Evolutionary conservation across 2,329 filamentous ascomycete genomes (phyloP), one percentile per base, ranked within the genome.

Genomic region (Botryosphaeria dothidea): DNA sequence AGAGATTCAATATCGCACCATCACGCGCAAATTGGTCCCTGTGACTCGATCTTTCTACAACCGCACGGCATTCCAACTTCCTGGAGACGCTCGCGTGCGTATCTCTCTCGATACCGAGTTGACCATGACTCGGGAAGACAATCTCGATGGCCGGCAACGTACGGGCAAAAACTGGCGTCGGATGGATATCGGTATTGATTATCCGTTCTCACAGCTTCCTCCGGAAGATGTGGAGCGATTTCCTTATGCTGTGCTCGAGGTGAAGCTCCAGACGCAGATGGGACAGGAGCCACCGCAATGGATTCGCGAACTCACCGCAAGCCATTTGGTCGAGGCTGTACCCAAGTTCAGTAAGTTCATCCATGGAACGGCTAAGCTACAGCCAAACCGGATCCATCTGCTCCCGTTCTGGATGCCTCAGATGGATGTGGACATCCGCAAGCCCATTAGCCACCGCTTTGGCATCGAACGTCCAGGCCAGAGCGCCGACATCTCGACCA

Each of bases 291-390:
- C 95, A 15, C 95, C 95, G 0, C 91, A 96, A 74, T 99, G 95
- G 95, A 94, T 99, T 71, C 90, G 93, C 23, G 92, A 98, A 74
- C 85, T 99, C 60, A 96, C 93, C 49, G 86, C 92, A 13, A 97
- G 93, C 68, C 95, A 99, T 80, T 85, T 99, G 17, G 95, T 99
- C 2, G 95, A 99, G 80, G 93, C 95, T n/a, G 93, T 99, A 2
- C 95, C 95, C 67, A 99, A 99, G 76, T 99, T 98, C 79, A 97
- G 93, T 74, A 99, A 99, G 80, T 99, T 98, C 77, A 98, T 99
- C 66, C 95, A 99, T 77, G 95, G 95, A 66, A 93, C 90, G 1
- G 94, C 94, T 9, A 91, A 88, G 11, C 81, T 99, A 51, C 96
- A 97, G 77, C 93, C 93, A 0, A 86, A 89, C 49, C 88, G 91